Evolutionary conservation across 2,329 filamentous ascomycete species (phyloP), one percentile per base, ranked within the genome.

Genomic region (Talaromyces pinophilus): DNA sequence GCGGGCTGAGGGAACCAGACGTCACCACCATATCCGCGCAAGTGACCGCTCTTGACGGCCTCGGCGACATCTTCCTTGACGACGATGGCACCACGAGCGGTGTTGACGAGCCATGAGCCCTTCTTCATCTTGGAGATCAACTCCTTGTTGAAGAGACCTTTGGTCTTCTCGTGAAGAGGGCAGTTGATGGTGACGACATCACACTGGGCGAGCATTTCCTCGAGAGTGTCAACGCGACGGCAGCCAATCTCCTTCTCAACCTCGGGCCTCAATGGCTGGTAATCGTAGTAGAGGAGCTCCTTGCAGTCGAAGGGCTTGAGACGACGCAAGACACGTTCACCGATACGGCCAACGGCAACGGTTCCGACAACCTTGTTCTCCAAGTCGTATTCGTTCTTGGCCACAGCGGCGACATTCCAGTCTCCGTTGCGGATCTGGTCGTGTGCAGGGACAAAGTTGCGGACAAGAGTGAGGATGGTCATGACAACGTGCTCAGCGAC

Each of bases 171-270:
- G 86, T 99, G 95, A 70, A 99, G 88, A 63, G 95, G 95, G 87
- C 93, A 97, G 90, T 99, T 99, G 85, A 99, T 98, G 78, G 95
- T 99, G 81, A 99, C 94, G 69, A 98, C 87, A 74, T 98, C 95
- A 80, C 94, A 98, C 86, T 96, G 92, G 48, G 87, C 86, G 69
- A 99, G 83, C 88, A 99, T 90, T 81, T 98, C 94, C 86, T 97
- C 93, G 76, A 99, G 89, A 76, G 80, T 87, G 59, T 94, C 90
- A 68, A 98, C 93, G 69, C 95, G 89, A 76, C 92, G 88, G 87
- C 90, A 93, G 80, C 94, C 94, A 82, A 98, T 98, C 86, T 97
- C 94, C 82, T 91, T 88, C 88, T 98, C 93, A 75, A 88, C 85
- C 85, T 97, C 93, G 68, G 92, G 77, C 68, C 83, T 86, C 71